Evolutionary conservation across 352 stramenopile species (phyloP), one percentile per base, ranked within the genome.

Genomic region (Elongisporangium anandrum): DNA sequence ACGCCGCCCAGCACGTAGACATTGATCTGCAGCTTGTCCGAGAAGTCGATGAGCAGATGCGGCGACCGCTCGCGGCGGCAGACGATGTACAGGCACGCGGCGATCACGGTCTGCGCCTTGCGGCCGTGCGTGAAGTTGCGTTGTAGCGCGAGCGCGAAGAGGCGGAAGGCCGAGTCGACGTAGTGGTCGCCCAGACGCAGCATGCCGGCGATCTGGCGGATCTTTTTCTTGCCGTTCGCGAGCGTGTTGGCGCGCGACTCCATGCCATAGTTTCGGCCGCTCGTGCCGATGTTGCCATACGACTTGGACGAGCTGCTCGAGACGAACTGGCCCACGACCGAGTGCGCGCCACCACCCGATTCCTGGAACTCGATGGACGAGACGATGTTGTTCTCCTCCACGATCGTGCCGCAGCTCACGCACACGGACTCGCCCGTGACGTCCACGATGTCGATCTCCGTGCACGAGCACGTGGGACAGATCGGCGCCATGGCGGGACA

Each of bases 41-140:
- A 96, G 70, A 99, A 99, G 77, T 99, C 98, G 71, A 99, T 99
- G 17, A 99, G 86, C 89, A 99, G 89, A 65, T 99, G 97, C 59
- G 98, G 96, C 62, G 91, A 98, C 63, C 98, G 98, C 68, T 99
- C 92, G 67, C 98, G 88, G 24, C 98, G 82, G 75, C 97, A 99
- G 0, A 98, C 95, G 56, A 99, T 99, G 72, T 99, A 99, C 45
- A 99, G 82, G 73, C 97, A 99, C 13, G 97, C 94, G 5, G 97
- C 96, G 23, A 99, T 96, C 3, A 99, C 96, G 60, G 98, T 97
- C 57, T 96, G 86, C n/a, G 95, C 95, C 64, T 94, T 94, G 50
- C 96, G 75, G 23, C 96, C 97, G 59, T 98, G 94, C 19, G 97
- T 97, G 72, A 99, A 99, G 75, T 99, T 99, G 66, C 91, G 88